phyloP scores from a whole-genome alignment of 306 rosid species.

The Prunus kanzakura region DNA sequence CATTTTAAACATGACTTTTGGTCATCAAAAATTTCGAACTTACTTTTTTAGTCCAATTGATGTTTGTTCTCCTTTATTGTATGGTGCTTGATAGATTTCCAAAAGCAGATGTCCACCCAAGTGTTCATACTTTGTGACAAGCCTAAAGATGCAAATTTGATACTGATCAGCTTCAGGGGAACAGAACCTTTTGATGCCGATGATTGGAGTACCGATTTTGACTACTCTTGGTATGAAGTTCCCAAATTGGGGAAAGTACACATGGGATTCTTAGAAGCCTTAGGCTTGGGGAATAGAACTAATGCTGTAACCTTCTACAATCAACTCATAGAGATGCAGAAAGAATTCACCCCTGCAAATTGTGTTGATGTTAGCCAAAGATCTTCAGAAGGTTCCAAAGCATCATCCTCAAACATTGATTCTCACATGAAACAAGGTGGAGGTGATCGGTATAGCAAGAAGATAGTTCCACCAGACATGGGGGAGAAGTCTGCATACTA shows the following conservation, averaged over 20 bases:
- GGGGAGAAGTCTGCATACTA: conserved; percentile 52
- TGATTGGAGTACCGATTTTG: conserved; percentile 81
- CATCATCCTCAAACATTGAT: conserved; percentile 20
- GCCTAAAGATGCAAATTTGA: conserved; percentile 58
- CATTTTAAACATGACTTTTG: background rate
- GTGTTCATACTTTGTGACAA: conserved; percentile 69
- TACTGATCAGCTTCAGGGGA: conserved; percentile 72
- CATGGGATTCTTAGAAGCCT: conserved; percentile 81
- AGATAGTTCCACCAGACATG: conserved; percentile 32
- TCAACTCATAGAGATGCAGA: conserved; percentile 29
- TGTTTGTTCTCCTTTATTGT: background rate
- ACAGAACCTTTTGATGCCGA: conserved; percentile 71
- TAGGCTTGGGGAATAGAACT: conserved; percentile 63
- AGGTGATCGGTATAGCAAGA: background rate
- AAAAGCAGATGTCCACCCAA: conserved; percentile 50
- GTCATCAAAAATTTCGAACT: background rate
- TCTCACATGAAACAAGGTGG: conserved; percentile 1
- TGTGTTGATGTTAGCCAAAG: conserved; percentile 6
- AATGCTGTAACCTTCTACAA: conserved; percentile 36
- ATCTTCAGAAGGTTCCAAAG: conserved; percentile 14
- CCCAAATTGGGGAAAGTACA: conserved; percentile 66
- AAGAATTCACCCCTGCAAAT: conserved; percentile 1
- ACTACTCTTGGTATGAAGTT: conserved; percentile 75
- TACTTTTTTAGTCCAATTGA: background rate
- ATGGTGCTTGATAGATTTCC: conserved; percentile 41